These are phyloP conservation scores for Hyphopichia burtonii DNA, from an alignment of 1,139 yeast genomes.

Conservation along the genomic window DNA sequence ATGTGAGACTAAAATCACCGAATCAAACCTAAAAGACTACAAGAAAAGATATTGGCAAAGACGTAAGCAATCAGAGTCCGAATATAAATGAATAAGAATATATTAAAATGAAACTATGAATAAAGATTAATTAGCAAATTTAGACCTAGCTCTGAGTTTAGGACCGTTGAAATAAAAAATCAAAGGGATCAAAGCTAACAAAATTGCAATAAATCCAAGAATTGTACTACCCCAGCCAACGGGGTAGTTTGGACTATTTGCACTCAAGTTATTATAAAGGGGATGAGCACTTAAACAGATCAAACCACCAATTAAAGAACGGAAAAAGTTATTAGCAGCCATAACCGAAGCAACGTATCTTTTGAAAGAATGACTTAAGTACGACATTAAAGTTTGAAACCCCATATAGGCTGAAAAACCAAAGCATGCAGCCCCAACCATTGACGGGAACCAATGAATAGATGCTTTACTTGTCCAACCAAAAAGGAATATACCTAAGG, in stretches of 20 bases:
- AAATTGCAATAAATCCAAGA: not conserved
- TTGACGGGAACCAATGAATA: conserved; percentile 34
- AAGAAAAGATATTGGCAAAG: conserved; percentile 12
- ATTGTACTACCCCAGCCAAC: conserved; percentile 3
- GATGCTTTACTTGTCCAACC: conserved; percentile 30
- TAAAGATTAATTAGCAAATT: conserved; percentile 1
- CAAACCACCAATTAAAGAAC: conserved; percentile 1
- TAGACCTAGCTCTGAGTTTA: conserved; percentile 1
- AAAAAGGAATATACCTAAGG: conserved; percentile 30
- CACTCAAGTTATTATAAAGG: not conserved
- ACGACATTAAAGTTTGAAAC: conserved; percentile 41
- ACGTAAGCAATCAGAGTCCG: not conserved
- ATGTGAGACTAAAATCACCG: conserved; percentile 12
- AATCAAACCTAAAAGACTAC: conserved; percentile 11
- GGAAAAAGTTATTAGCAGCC: conserved; percentile 2
- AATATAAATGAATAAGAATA: not conserved
- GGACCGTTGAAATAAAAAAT: conserved; percentile 2
- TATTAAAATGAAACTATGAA: not conserved
- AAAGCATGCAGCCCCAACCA: conserved; percentile 28
- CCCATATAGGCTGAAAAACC: conserved; percentile 28
- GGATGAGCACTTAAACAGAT: conserved; percentile 1
- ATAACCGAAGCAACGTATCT: conserved; percentile 3
- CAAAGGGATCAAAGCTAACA: conserved; percentile 1
- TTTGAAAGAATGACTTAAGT: conserved; percentile 52
- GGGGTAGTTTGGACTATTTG: conserved; percentile 1